A percentile compares a stretch with the other conserved stretches of the same genome.
Conservation (phyloP, 306 rosid species). For the Cucurbita maxima region DNA sequence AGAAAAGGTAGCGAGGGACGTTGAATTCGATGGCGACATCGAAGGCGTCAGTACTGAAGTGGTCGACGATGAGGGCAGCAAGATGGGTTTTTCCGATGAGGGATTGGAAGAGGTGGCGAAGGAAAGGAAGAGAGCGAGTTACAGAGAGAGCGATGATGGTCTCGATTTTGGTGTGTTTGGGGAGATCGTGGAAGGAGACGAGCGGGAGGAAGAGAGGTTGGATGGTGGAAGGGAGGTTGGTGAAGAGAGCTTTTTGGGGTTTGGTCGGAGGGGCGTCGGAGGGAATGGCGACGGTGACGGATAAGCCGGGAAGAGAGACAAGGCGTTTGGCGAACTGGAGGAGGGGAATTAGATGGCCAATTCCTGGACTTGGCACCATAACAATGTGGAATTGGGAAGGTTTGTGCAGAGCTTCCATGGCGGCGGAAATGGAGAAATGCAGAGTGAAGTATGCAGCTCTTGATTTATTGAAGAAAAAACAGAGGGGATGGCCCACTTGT, state of each 20-base stretch:
- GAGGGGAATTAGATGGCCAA: slow-evolving; percentile 84
- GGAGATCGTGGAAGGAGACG: slow-evolving; percentile 20
- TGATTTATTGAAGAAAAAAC: no score
- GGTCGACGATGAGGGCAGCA: slow-evolving; percentile 31
- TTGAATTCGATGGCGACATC: slow-evolving; percentile 29
- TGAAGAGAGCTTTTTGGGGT: slow-evolving; percentile 34
- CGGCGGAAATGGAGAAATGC: background rate
- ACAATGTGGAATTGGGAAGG: slow-evolving; percentile 15
- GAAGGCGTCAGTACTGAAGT: slow-evolving; percentile 46
- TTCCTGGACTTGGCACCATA: slow-evolving; percentile 53
- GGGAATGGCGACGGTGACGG: slow-evolving; percentile 39
- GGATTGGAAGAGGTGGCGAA: slow-evolving; percentile 1
- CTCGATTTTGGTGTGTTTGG: slow-evolving; percentile 10
- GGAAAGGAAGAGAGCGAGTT: slow-evolving; percentile 15
- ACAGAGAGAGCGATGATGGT: slow-evolving; percentile 24
- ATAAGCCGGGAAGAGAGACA: slow-evolving; percentile 14
- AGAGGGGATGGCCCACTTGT: no score
- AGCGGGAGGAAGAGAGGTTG: slow-evolving; percentile 27
- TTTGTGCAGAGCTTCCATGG: background rate
- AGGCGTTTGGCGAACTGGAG: slow-evolving; percentile 46
- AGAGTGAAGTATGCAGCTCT: background rate
- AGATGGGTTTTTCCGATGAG: background rate
- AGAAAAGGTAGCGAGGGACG: slow-evolving; percentile 25
- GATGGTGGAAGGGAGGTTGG: slow-evolving; percentile 16
- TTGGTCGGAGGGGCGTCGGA: slow-evolving; percentile 34